Evolutionary conservation across 1,284 basidiomycete species (phyloP), one percentile per base, ranked within the genome.

Genomic region (Butyriboletus appendiculatus): DNA sequence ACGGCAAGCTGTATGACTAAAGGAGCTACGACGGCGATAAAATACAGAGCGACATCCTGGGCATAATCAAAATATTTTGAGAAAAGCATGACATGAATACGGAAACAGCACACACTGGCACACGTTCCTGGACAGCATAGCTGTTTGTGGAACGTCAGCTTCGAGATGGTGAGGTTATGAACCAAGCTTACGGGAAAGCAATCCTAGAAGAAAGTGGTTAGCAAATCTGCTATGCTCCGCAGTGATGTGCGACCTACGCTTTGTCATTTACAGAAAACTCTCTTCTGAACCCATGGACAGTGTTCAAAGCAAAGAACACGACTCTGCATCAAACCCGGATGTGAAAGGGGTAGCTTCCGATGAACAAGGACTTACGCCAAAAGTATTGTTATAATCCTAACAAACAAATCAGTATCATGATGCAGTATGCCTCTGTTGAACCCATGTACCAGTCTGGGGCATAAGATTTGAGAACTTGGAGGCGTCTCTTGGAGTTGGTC

Each of bases 261-360:
- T 85, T 85, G 70, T 97, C 94, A 37, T 79, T 76, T 14, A 96
- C 74, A 0, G 91, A 94, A 72, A 97, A 97, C 52, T 85, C 81
- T 51, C 96, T 78, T 62, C 89, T 83, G 73, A 90, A 96, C 5
- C 96, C 96, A 44, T 86, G 76, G 3, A 94, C 78, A 24, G 79
- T 75, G 65, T 93, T 81, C 16, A 96, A 73, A 9, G 83, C 78
- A 65, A 86, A 84, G 66, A 93, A 88, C 1, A 84, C 62, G 1
- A 76, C 81, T 48, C 91, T 93, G 60, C 43, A 59, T 22, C 38
- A 55, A 28, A 30, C 38, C 44, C 35, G 49, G 52, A 12, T 11
- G 53, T 54, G 41, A 57, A 43, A 24, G 11, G 20, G 12, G 20
- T 33, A 15, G 2, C 4, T 38, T 32, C n/a, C 1, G 22, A 24